These are phyloP conservation scores for Hypoxylon sp. DNA, from an alignment of 2,329 filamentous ascomycete species.

Conservation along the genomic window DNA sequence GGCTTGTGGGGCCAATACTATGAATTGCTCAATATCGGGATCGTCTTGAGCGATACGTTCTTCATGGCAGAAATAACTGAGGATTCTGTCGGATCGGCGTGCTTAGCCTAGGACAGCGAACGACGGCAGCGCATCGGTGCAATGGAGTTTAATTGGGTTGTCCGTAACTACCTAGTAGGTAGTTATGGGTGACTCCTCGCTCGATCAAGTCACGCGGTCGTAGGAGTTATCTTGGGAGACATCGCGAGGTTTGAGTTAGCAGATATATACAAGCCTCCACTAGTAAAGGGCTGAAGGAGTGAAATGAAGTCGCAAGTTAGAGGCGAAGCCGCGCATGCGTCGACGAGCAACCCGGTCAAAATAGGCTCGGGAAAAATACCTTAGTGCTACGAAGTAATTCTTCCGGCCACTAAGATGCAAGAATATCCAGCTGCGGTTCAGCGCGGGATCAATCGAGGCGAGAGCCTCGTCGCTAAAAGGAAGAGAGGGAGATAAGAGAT, in stretches of 20 bases:
- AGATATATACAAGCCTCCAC: slow-evolving; percentile 33
- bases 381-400: slow-evolving; percentile 33
- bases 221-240: slow-evolving; percentile 23
- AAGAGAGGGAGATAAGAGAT: slow-evolving; percentile 35
- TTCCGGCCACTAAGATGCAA: slow-evolving; percentile 34
- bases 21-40: slow-evolving; percentile 24
- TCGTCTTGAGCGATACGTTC: slow-evolving; percentile 29
- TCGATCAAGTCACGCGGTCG: slow-evolving; percentile 24
- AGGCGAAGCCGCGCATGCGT: slow-evolving; percentile 25
- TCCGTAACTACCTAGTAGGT: too few relatives aligned
- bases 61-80: slow-evolving; percentile 38
- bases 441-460: slow-evolving; percentile 32
- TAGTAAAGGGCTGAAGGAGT: slow-evolving; percentile 10
- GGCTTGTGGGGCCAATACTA: slow-evolving; percentile 23
- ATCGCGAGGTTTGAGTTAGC: slow-evolving; percentile 31
- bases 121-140: slow-evolving; percentile 22
- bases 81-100: slow-evolving; percentile 19
- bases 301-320: slow-evolving; percentile 21
- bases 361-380: slow-evolving; percentile 39
- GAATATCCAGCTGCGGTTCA: slow-evolving; percentile 32
- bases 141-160: slow-evolving; percentile 16
- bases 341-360: slow-evolving; percentile 22
- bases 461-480: slow-evolving; percentile 31
- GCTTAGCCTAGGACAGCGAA: slow-evolving; percentile 25
- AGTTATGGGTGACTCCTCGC: slow-evolving; percentile 12